Evolutionary conservation across 371 early-diverging fungal genomes (phyloP), one percentile per base, ranked within the genome.

Genomic region (Syncephalastrum racemosum): DNA sequence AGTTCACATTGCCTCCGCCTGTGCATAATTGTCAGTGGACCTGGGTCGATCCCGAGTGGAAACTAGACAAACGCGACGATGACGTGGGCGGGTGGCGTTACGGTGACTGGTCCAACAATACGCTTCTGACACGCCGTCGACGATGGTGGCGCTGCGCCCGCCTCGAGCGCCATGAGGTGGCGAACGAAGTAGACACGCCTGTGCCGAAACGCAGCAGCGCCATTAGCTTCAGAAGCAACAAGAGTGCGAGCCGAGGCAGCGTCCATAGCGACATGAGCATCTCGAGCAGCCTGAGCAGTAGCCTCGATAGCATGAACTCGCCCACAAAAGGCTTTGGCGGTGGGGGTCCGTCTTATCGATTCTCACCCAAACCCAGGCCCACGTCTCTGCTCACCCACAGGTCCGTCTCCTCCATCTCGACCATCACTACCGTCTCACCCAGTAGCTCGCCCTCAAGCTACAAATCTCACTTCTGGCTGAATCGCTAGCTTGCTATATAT

Each of bases 1-100:
- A 56, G 14, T 71, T 71, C 49, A 20, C 36, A 31, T 40, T 71
- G 23, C 71, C 68, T 31, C 68, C 68, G 1, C 52, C 63, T 4
- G 51, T 55, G 0, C 23, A 8, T 18, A 27, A 25, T 13, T 43
- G 31, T 22, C 45, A 53, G 18, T 62, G 57, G 63, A 23, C 49
- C 2, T 58, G 58, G 58, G 48, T 47, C 8, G 62, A 62, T 39
- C 62, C 62, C 25, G 36, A 44, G 16, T 62, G 62, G 62, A 46
- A 53, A 39, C 20, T 52, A 15, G 62, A 56, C 7, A 42, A 45
- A 10, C 22, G 45, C 20, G 54, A 44, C 13, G 53, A 54, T 24
- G 54, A 54, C 44, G 43, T 43, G 15, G 54, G 20, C 42, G 61
- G 61, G n/a, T 62, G 62, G 62, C 53, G 57, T 36, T 62, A 62